These are phyloP conservation scores for Solioccasus polychromus DNA, from an alignment of 768 basidiomycete species.

Conservation along the genomic window DNA sequence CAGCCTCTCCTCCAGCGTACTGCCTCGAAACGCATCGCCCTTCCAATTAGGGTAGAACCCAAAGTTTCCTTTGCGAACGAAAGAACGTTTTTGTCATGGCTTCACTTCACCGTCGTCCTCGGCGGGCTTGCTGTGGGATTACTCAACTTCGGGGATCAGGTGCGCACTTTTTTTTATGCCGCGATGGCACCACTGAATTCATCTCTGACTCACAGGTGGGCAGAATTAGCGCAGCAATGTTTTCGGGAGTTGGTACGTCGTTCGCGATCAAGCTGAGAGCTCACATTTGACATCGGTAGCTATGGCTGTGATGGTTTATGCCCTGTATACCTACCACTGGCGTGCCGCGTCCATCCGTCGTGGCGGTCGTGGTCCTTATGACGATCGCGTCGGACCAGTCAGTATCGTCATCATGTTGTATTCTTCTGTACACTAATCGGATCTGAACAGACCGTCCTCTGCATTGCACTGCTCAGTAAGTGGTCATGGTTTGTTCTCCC, in stretches of 20 bases:
- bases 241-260: constrained; percentile 83
- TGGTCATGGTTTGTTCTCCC: neutral
- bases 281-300: constrained; percentile 46
- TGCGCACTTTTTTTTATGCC: constrained; percentile 21
- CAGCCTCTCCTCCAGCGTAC: constrained; percentile 97
- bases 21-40: constrained; percentile 89
- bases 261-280: neutral
- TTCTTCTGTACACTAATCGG: constrained; percentile 9
- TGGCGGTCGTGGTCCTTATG: constrained; percentile 92
- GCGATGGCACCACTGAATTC: neutral
- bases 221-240: constrained; percentile 95
- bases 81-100: constrained; percentile 96
- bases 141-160: constrained; percentile 97
- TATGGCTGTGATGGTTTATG: constrained; percentile 96
- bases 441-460: constrained; percentile 67
- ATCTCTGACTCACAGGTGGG: constrained; percentile 58
- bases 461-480: constrained; percentile 75
- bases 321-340: constrained; percentile 95
- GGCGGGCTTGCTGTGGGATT: constrained; percentile 95
- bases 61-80: constrained; percentile 96
- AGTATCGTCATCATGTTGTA: constrained; percentile 36
- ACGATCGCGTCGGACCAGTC: constrained; percentile 93
- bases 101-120: constrained; percentile 96
- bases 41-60: constrained; percentile 91
- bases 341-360: constrained; percentile 88